Evolutionary conservation across 1,284 basidiomycete genomes (phyloP), one percentile per base, ranked within the genome.

Genomic region (Ustilago loliicola): DNA sequence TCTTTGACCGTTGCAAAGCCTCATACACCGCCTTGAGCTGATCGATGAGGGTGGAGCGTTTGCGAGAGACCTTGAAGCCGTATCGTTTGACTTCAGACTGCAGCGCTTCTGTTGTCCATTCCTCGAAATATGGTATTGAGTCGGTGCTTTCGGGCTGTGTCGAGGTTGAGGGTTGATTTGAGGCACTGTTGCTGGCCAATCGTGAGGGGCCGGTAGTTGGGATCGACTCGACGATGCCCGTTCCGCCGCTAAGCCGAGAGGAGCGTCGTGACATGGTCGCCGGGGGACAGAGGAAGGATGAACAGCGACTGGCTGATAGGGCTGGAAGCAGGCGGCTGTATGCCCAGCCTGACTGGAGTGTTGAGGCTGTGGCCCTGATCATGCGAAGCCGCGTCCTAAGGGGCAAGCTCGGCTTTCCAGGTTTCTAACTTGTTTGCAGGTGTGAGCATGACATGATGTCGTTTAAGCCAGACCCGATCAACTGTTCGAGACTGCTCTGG

Each of bases 31-130:
- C 71, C 15, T 61, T 58, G 4, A 77, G 52, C 51, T 71, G 75
- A 13, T 77, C 75, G 6, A 77, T 64, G 6, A 77, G 53, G n/a
- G 71, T 73, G 11, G 45, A 9, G 2, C 71, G 51, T 23, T 65
- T 62, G 13, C 75, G 60, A 1, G 71, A 73, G 7, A 64, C 61
- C 42, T 73, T 73, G 75, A 77, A 77, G 32, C 75, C 75, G 32
- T 73, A 77, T 8, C 55, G 50, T 30, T 73, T 77, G 21, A 77
- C 74, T 48, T 77, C 61, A 1, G 68, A 54, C 42, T 77, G 74
- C 1, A 77, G 61, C 17, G 36, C 40, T 8, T 50, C 55, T 4
- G 54, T 55, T 0, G 65, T 34, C 74, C 74, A 77, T 59, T 65
- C 65, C 19, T 77, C 69, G 19, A 77, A 68, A 32, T 67, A 42